A percentile compares a stretch with the other conserved stretches of the same genome.
phyloP scores from a whole-genome alignment of 192 early-diverging fungal species.

The Linnemannia elongata region DNA sequence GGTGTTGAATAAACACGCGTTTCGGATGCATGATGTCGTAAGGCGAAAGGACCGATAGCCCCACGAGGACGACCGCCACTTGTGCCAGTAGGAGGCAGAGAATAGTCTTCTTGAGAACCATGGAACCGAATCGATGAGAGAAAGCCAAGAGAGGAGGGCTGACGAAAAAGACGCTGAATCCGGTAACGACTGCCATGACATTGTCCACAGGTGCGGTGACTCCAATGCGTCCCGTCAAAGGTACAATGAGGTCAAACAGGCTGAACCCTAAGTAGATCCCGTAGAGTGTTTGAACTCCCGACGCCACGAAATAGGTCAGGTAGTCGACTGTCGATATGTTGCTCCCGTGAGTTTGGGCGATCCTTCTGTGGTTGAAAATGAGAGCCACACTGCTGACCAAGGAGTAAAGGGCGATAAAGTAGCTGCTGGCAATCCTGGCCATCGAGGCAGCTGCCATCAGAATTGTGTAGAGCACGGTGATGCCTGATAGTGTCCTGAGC shows the following conservation, averaged over 20 bases:
- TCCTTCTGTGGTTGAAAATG: slow-evolving; percentile 50
- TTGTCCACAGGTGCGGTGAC: slow-evolving; percentile 73
- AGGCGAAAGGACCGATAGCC: slow-evolving; percentile 44
- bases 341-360: neutral
- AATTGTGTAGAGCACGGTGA: slow-evolving; percentile 26
- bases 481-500: slow-evolving; percentile 21
- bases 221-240: slow-evolving; percentile 77
- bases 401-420: slow-evolving; percentile 60
- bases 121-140: slow-evolving; percentile 63
- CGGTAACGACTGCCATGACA: slow-evolving; percentile 71
- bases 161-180: slow-evolving; percentile 59
- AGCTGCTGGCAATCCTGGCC: slow-evolving; percentile 59
- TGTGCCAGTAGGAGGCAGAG: slow-evolving; percentile 52
- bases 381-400: slow-evolving; percentile 32
- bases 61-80: slow-evolving; percentile 42
- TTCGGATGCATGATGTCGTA: slow-evolving; percentile 78
- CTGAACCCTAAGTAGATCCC: slow-evolving; percentile 57
- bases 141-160: slow-evolving; percentile 64
- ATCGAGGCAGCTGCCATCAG: slow-evolving; percentile 30
- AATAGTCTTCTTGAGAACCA: slow-evolving; percentile 39
- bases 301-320: slow-evolving; percentile 51
- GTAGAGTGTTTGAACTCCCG: slow-evolving; percentile 41
- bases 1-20: slow-evolving; percentile 70
- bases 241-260: slow-evolving; percentile 74
- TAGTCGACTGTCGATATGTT: slow-evolving; percentile 22